A percentile compares a stretch with the other conserved stretches of the same genome.
Evolutionary conservation across 2,329 filamentous ascomycete genomes (phyloP).

Genomic region (Lizonia empirigonia): DNA sequence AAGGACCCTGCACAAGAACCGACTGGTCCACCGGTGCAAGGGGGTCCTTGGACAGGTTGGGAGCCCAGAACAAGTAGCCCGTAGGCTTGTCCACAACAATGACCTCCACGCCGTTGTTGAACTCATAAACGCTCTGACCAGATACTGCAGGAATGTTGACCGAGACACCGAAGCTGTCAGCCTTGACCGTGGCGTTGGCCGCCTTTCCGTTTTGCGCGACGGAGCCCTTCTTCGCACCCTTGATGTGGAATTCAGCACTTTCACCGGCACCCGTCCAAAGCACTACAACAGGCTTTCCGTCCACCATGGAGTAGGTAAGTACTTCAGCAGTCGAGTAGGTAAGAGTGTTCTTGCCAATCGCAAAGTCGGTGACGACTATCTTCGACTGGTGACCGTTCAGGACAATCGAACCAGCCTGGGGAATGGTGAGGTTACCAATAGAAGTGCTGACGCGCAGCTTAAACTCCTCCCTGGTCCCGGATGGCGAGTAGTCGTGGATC

Average conservation of each 20-base stretch:
- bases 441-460: conserved; percentile 63
- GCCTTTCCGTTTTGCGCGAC: conserved; percentile 50
- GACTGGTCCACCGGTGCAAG: conserved; percentile 48
- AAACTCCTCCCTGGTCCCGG: conserved; percentile 59
- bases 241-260: conserved; percentile 50
- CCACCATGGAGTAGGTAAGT: conserved; percentile 51
- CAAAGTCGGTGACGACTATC: conserved; percentile 66
- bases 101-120: conserved; percentile 46
- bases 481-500: conserved; percentile 60
- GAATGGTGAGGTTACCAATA: conserved; percentile 59
- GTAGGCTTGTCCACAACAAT: conserved; percentile 46
- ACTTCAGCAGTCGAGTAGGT: conserved; percentile 61
- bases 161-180: conserved; percentile 45
- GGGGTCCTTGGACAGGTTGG: conserved; percentile 48
- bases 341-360: conserved; percentile 59
- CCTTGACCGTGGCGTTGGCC: conserved; percentile 51
- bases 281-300: conserved; percentile 46
- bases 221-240: conserved; percentile 45
- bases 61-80: conserved; percentile 50
- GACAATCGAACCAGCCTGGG: conserved; percentile 56
- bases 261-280: conserved; percentile 50
- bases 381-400: conserved; percentile 67
- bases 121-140: conserved; percentile 44
- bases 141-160: conserved; percentile 39
- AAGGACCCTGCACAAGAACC: conserved; percentile 50